These are phyloP conservation scores for Scheffersomyces stambukii DNA, from an alignment of 1,139 yeast genomes.

Conservation along the genomic window DNA sequence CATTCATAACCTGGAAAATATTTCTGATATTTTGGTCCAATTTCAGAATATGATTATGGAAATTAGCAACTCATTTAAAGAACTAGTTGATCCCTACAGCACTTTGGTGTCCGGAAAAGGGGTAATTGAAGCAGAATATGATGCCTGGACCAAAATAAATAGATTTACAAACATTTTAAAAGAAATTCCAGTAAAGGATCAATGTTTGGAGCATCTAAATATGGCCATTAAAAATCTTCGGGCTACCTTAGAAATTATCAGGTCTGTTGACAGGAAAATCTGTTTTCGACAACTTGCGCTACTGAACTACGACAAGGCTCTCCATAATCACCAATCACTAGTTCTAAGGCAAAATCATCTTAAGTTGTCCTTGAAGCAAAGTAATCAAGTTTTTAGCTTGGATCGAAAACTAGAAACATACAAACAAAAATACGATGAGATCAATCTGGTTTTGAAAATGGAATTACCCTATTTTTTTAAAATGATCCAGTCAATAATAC, in stretches of 20 bases:
- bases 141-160: constrained; percentile 8
- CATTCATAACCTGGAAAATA: constrained; percentile 3
- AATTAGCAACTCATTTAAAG: constrained; percentile 16
- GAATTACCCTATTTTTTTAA: constrained; percentile 38
- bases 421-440: constrained; percentile 22
- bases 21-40: constrained; percentile 18
- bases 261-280: constrained; percentile 23
- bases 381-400: constrained; percentile 23
- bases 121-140: constrained; percentile 7
- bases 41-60: constrained; percentile 12
- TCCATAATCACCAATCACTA: constrained; percentile 22
- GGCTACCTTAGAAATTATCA: constrained; percentile 18
- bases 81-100: constrained; percentile 26
- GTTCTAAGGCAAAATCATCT: constrained; percentile 18
- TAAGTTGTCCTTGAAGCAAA: constrained; percentile 25
- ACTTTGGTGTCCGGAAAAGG: constrained; percentile 10
- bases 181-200: constrained; percentile 5
- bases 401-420: constrained; percentile 29
- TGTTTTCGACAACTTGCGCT: constrained; percentile 26
- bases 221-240: constrained; percentile 14
- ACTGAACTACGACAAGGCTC: constrained; percentile 32
- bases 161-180: constrained; percentile 7
- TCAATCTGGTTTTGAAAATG: constrained; percentile 28
- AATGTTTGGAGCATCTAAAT: constrained; percentile 4
- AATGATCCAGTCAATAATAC: constrained; percentile 21